Conservation (phyloP, 2,329 filamentous ascomycete genomes). For the Cladophialophora psammophila region DNA sequence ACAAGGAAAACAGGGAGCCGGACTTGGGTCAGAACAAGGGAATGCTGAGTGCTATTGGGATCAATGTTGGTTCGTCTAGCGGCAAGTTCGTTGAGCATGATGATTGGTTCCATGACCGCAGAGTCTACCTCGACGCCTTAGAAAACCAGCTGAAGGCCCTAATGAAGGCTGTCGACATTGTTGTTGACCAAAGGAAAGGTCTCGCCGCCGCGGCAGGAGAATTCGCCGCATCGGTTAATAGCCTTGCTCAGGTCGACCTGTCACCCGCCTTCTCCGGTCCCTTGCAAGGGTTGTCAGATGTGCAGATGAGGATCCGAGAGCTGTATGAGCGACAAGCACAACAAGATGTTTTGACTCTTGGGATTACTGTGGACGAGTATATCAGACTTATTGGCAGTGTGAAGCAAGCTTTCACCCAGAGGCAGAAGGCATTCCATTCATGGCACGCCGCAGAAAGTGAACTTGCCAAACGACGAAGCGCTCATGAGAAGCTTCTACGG, state of each 20-base stretch:
- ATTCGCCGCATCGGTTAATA: constrained; percentile 91
- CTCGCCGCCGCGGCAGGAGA: constrained; percentile 93
- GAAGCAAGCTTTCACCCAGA: constrained; percentile 89
- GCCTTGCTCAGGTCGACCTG: constrained; percentile 89
- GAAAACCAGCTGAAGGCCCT: constrained; percentile 90
- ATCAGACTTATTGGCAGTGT: constrained; percentile 94
- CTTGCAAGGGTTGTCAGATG: constrained; percentile 86
- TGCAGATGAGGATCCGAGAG: constrained; percentile 92
- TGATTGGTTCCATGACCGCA: constrained; percentile 98
- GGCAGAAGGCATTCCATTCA: constrained; percentile 93
- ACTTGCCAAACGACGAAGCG: constrained; percentile 83
- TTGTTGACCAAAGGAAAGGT: constrained; percentile 89
- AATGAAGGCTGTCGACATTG: constrained; percentile 91
- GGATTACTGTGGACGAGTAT: constrained; percentile 98
- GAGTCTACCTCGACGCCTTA: constrained; percentile 90
- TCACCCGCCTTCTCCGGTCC: constrained; percentile 87
- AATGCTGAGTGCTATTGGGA: constrained; percentile 83
- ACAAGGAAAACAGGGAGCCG: constrained; percentile 91
- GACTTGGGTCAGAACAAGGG: constrained; percentile 90
- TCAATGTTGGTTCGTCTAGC: constrained; percentile 74
- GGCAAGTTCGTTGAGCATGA: constrained; percentile 97
- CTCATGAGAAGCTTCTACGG: constrained; percentile 91
- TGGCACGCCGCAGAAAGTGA: constrained; percentile 94
- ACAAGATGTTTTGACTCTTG: constrained; percentile 93
- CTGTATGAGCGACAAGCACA: constrained; percentile 96